Percentiles rank a stretch among this genome's conserved stretches.
Evolutionary conservation across 169 alveolate species (phyloP).

Genomic region (Plasmodium fragile): DNA sequence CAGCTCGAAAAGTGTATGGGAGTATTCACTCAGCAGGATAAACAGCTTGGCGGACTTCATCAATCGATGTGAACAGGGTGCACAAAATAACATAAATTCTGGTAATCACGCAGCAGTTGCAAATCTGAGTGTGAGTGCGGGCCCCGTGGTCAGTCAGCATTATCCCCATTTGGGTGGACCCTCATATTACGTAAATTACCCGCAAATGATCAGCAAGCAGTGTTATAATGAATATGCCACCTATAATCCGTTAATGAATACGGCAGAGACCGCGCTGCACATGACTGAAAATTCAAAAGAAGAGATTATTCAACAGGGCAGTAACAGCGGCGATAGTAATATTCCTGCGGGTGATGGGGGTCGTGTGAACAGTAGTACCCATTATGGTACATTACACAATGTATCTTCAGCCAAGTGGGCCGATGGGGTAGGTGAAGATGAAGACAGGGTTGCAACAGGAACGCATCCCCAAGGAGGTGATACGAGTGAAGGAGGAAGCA

Average conservation of each 20-base stretch:
- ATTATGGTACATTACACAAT: neutral
- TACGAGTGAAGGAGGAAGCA: neutral
- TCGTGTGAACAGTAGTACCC: neutral
- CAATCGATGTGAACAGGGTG: slow-evolving; percentile 14
- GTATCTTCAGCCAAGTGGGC: neutral
- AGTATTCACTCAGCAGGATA: slow-evolving; percentile 35
- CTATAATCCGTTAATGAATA: slow-evolving; percentile 3
- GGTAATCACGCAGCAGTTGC: neutral
- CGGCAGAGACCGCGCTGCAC: neutral
- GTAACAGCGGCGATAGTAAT: neutral
- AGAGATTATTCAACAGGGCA: neutral
- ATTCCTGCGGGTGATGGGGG: neutral
- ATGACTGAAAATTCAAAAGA: neutral
- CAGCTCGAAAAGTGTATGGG: slow-evolving; percentile 54
- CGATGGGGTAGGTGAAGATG: neutral
- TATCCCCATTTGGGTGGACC: neutral
- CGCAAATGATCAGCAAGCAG: neutral
- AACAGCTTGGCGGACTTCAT: slow-evolving; percentile 5
- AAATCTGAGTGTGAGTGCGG: neutral
- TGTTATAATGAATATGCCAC: neutral
- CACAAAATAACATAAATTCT: neutral
- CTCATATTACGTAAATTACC: neutral
- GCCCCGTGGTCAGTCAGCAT: neutral
- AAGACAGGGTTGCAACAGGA: neutral
- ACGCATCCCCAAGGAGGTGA: neutral